A percentile compares a stretch with the other conserved stretches of the same genome.
Conservation (phyloP, 148 eudicot genomes). For the Hydrangea macrophylla region DNA sequence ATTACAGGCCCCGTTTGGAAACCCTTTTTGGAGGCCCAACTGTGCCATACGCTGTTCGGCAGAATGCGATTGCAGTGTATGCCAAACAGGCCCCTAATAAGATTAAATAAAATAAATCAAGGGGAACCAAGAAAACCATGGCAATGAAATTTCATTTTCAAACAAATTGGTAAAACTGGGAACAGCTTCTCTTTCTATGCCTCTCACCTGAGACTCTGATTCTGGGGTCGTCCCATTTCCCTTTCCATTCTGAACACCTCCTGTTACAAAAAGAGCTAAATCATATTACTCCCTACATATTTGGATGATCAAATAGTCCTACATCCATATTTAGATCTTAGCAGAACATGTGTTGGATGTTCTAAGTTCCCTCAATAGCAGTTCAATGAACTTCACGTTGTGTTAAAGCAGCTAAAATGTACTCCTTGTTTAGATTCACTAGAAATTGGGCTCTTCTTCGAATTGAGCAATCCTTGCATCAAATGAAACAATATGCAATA, state of each 20-base stretch:
- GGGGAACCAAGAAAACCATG: neutral
- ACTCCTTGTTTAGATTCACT: neutral
- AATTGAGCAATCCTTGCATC: neutral
- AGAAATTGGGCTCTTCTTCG: neutral
- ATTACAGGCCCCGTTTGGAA: too few relatives aligned
- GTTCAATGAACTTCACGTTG: neutral
- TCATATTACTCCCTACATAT: neutral
- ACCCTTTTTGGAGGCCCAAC: too few relatives aligned
- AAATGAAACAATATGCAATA: too few relatives aligned
- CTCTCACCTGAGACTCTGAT: slow-evolving; percentile 31
- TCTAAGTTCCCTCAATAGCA: neutral
- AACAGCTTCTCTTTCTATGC: neutral
- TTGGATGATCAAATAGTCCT: neutral
- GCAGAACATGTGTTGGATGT: neutral
- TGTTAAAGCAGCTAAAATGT: neutral
- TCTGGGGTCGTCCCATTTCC: neutral
- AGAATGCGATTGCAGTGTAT: too few relatives aligned
- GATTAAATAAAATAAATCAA: neutral
- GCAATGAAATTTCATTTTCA: too few relatives aligned
- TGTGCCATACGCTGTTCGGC: too few relatives aligned
- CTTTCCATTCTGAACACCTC: neutral
- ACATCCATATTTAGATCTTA: neutral
- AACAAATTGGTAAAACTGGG: too few relatives aligned
- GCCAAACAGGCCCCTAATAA: too few relatives aligned
- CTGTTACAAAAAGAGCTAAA: slow-evolving; percentile 1